Conservation (phyloP, 2,329 filamentous ascomycete genomes). For the Tolypocladium cylindrosporum region DNA sequence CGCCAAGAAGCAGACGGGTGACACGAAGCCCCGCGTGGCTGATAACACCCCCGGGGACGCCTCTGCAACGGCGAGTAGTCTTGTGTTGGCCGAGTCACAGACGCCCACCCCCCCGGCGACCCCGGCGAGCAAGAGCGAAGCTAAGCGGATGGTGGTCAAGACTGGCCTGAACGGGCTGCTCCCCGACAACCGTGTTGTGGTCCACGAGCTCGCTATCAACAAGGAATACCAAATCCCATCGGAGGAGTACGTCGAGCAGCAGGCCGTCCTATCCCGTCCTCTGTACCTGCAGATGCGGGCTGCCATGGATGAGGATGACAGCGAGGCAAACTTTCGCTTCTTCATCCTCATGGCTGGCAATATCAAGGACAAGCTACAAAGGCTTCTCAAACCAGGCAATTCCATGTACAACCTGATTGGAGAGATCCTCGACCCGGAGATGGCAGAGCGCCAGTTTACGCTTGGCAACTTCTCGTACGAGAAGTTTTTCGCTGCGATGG, state of each 20-base stretch:
- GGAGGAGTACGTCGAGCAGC: constrained; percentile 48
- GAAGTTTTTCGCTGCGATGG: constrained; percentile 70
- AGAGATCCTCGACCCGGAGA: constrained; percentile 64
- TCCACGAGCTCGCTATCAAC: constrained; percentile 73
- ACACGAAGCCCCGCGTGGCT: constrained; percentile 60
- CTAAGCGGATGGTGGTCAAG: constrained; percentile 25
- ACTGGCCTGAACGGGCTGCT: constrained; percentile 43
- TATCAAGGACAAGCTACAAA: constrained; percentile 61
- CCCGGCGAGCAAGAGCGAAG: constrained; percentile 29
- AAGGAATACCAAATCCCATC: constrained; percentile 64
- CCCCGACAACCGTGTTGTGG: constrained; percentile 63
- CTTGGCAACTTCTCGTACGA: constrained; percentile 71
- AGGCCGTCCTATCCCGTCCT: constrained; percentile 35
- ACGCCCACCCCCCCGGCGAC: constrained; percentile 45
- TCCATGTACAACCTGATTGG: constrained; percentile 66
- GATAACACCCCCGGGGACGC: constrained; percentile 30
- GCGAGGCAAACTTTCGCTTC: constrained; percentile 55
- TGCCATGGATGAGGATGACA: constrained; percentile 56
- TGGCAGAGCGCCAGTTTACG: constrained; percentile 58
- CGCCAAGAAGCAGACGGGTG: constrained; percentile 56
- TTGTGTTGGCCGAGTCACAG: constrained; percentile 33
- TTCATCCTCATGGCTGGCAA: constrained; percentile 62
- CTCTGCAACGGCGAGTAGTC: constrained; percentile 25
- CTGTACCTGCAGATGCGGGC: constrained; percentile 48
- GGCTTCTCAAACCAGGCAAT: constrained; percentile 60